Evolutionary conservation across 768 basidiomycete genomes (phyloP), one percentile per base, ranked within the genome.

Genomic region (Kwoniella botswanensis): DNA sequence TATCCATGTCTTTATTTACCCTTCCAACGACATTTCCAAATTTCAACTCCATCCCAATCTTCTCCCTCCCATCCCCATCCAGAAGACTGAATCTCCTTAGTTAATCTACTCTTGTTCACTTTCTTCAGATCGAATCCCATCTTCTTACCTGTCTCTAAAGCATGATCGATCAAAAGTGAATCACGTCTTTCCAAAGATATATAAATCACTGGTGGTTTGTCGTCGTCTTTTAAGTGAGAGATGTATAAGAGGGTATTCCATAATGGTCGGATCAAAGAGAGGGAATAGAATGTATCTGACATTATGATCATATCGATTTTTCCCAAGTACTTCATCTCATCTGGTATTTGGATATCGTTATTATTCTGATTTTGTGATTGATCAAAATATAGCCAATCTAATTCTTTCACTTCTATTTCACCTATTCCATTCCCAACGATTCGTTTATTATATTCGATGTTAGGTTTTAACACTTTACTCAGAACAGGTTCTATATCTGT

Each of bases 41-140:
- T 86, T 84, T 94, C 92, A 26, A 94, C 86, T 4, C 87, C 92
- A 24, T 90, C 91, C 91, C 92, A 94, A 63, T 93, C 92, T 6
- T 86, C 86, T 76, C 84, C 86, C 13, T 84, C 83, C 92, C 92
- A 93, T 3, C 84, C 82, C 52, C 88, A 79, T 2, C 88, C 88
- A 13, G 85, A 86, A 74, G 88, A 89, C 66, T 86, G 86, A 72
- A 93, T 84, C 4, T 88, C 88, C 76, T 89, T 90, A 44, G 82
- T 82, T 15, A 94, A 75, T 78, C 89, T 90, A 46, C 84, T 87
- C 18, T 84, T 85, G 1, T 88, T 87, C 22, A 95, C 85, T 11
- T 88, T 88, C 57, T 87, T 86, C 15, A 88, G 84, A 6, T 83
- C 79, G 79, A 93, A 90, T 4, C 86, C 85, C 88, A 82, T 81